Percentiles rank a stretch among this genome's conserved stretches.
phyloP scores from a whole-genome alignment of 306 rosid species.

The Gynostemma pentaphyllum region DNA sequence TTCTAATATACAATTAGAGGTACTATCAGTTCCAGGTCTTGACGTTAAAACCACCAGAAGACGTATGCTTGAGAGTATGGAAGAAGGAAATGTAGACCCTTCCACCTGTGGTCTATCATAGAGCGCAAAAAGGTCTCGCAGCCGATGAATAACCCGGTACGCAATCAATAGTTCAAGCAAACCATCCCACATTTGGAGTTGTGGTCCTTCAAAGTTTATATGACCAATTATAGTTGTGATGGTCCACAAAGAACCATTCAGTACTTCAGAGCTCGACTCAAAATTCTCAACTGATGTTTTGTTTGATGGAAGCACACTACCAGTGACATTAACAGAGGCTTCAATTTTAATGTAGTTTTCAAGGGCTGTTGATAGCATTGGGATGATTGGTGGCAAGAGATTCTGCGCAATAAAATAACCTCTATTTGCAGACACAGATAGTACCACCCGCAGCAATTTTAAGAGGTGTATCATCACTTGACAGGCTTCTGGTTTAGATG shows the following conservation, averaged over 20 bases:
- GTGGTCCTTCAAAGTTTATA: constrained; percentile 61
- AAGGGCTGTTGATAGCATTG: constrained; percentile 90
- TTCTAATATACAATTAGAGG: constrained; percentile 60
- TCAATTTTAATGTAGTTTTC: constrained; percentile 94
- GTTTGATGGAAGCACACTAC: constrained; percentile 44
- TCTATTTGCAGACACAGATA: constrained; percentile 69
- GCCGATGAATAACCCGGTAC: constrained; percentile 81
- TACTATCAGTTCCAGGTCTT: constrained; percentile 44
- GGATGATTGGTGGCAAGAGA: constrained; percentile 89
- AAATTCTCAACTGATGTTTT: constrained; percentile 77
- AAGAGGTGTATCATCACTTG: constrained; percentile 74
- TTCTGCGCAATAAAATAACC: constrained; percentile 86
- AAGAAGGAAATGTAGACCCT: constrained; percentile 79
- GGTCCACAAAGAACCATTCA: constrained; percentile 79
- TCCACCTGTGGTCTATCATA: constrained; percentile 98
- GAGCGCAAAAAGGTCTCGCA: constrained; percentile 95
- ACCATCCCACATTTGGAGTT: constrained; percentile 92
- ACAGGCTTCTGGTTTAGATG: constrained; percentile 95
- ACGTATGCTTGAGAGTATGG: constrained; percentile 67
- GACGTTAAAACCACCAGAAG: constrained; percentile 78
- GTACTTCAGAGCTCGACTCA: constrained; percentile 71
- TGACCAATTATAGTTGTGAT: constrained; percentile 71
- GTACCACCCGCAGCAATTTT: constrained; percentile 72
- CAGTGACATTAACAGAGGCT: constrained; percentile 67
- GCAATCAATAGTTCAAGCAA: constrained; percentile 78